Base-by-base conservation (phyloP, 352 stramenopile species). In the Phytophthora aleatoria region DNA sequence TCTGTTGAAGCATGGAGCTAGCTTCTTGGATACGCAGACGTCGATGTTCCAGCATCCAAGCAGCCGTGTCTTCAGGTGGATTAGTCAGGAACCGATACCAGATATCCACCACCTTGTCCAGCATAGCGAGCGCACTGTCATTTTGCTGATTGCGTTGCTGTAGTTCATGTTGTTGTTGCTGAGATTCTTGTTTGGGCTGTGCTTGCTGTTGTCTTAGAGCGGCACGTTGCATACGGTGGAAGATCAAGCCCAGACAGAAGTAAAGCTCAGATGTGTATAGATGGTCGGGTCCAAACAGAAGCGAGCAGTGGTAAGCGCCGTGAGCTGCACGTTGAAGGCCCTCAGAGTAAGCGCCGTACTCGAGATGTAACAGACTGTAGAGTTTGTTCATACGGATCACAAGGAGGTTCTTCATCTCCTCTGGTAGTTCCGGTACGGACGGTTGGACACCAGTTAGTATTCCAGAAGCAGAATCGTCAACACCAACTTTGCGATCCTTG, bases 81-180 rank as follows among this genome's bases (percentile, higher is more conserved):
- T 85, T 87, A 5, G 81, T 89, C n/a, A 89, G 54, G 57, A 91
- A 91, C 1, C 79, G 76, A 67, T 90, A 90, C 81, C 80, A 91
- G 43, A 91, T 91, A 60, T 92, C 82, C 28, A 92, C 82, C 10
- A 91, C 77, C 36, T 92, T 92, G 64, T 92, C 84, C 24, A 88
- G 79, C 79, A 90, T 81, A 16, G 76, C 76, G 24, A 92, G 67
- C 26, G 84, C 76, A 42, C 76, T 87, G 33, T 92, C 81, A 4
- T 72, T 69, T 47, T 61, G 63, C 13, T 69, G 68, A 5, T 41
- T 71, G 27, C 63, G 68, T 10, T 75, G 63, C 26, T 82, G 62
- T 15, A 71, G 28, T 24, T 75, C 63, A 24, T 68, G 61, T 64
- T 81, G 69, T 31, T 71, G 43, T 33, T 80, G 51, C 11, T 52